These are phyloP conservation scores for Tinospora cordifolia DNA, from an alignment of 164 flowering plant genomes.

Conservation along the genomic window DNA sequence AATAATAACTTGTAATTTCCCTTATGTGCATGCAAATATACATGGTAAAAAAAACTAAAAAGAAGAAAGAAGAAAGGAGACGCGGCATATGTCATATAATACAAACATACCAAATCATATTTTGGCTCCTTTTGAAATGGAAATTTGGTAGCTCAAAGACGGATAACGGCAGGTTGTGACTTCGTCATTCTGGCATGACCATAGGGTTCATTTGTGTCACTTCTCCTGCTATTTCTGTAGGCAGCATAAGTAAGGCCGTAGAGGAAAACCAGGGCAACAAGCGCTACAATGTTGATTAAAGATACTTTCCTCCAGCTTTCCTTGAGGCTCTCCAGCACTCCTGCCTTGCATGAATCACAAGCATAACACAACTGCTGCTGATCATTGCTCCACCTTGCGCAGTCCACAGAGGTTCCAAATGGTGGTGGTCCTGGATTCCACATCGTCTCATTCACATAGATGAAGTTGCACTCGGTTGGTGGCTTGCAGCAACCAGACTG, in stretches of 20 bases:
- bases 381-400: constrained; percentile 66
- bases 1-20: no score
- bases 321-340: constrained; percentile 71
- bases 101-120: no score
- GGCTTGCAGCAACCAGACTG: constrained; percentile 99
- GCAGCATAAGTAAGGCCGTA: constrained; percentile 67
- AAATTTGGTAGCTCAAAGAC: background rate
- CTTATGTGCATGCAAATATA: no score
- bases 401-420: constrained; percentile 34
- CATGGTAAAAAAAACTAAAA: no score
- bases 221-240: constrained; percentile 50
- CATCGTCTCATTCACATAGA: constrained; percentile 56
- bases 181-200: constrained; percentile 78
- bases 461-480: constrained; percentile 62
- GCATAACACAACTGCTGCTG: constrained; percentile 57
- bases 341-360: constrained; percentile 87
- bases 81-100: no score
- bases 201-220: constrained; percentile 64
- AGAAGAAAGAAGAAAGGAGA: no score
- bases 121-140: no score
- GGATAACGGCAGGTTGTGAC: constrained; percentile 36
- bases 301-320: constrained; percentile 94
- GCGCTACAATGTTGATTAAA: constrained; percentile 56
- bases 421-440: constrained; percentile 44
- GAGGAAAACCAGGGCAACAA: constrained; percentile 57